Conservation (phyloP, 2,329 filamentous ascomycete genomes). For the Xylariales sp. region DNA sequence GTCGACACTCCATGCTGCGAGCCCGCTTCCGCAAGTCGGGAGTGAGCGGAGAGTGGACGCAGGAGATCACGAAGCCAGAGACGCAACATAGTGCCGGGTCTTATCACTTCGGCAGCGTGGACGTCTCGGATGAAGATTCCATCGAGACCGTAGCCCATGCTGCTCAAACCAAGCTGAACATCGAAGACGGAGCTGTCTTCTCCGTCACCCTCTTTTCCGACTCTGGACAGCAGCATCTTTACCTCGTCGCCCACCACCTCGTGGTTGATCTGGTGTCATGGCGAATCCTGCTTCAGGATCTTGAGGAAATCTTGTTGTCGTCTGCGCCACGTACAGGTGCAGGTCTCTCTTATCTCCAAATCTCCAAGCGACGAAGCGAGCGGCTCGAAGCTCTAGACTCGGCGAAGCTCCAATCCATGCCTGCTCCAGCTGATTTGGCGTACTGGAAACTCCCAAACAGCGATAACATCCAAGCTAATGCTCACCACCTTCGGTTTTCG, state of each 20-base stretch:
- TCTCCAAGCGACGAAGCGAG: slow-evolving; percentile 8
- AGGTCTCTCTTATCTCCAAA: slow-evolving; percentile 18
- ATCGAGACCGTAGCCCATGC: not conserved
- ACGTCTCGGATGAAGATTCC: not conserved
- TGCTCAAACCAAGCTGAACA: slow-evolving; percentile 13
- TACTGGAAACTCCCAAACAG: not conserved
- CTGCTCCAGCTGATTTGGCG: not conserved
- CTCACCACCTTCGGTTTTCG: slow-evolving; percentile 1
- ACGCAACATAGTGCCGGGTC: not conserved
- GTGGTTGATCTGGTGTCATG: slow-evolving; percentile 42
- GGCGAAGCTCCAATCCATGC: slow-evolving; percentile 16
- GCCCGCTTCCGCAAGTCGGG: slow-evolving; percentile 22
- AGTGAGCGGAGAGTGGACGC: not conserved
- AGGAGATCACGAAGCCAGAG: not conserved
- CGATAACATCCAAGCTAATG: slow-evolving; percentile 2
- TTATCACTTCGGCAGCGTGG: not conserved
- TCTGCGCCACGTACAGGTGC: not conserved
- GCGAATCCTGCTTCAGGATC: slow-evolving; percentile 38
- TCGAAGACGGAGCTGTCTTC: slow-evolving; percentile 19
- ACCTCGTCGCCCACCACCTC: slow-evolving; percentile 31
- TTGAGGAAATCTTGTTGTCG: slow-evolving; percentile 26
- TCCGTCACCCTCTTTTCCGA: slow-evolving; percentile 18
- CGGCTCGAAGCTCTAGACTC: slow-evolving; percentile 29
- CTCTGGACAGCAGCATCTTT: slow-evolving; percentile 19
- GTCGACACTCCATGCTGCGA: slow-evolving; percentile 23